Evolutionary conservation across 2,329 filamentous ascomycete genomes (phyloP).

Genomic region (Uncinocarpus reesii): DNA sequence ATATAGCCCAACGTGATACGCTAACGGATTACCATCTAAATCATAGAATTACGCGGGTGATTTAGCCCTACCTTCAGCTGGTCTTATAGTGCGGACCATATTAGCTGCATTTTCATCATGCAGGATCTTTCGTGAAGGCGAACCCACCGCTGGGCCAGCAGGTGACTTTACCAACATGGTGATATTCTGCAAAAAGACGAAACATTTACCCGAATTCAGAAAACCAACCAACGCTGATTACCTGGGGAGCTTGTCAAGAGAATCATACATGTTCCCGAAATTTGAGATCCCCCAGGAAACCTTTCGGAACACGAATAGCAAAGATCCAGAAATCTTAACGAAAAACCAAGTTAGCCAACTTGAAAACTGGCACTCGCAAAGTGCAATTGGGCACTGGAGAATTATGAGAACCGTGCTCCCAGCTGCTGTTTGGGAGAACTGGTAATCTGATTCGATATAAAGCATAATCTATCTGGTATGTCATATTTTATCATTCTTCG

Average conservation of each 20-base stretch:
- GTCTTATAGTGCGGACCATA: conserved; percentile 74
- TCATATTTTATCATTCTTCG: background rate
- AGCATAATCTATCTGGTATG: conserved; percentile 6
- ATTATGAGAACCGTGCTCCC: conserved; percentile 85
- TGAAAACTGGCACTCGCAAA: conserved; percentile 60
- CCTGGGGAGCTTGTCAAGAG: conserved; percentile 59
- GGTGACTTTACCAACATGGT: conserved; percentile 90
- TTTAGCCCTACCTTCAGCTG: conserved; percentile 62
- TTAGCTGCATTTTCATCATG: conserved; percentile 74
- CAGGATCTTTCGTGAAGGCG: conserved; percentile 75
- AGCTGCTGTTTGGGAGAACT: conserved; percentile 70
- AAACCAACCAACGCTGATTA: conserved; percentile 54
- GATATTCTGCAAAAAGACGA: conserved; percentile 72
- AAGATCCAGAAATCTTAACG: conserved; percentile 32
- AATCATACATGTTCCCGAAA: conserved; percentile 59
- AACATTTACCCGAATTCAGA: conserved; percentile 53
- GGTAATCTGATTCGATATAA: conserved; percentile 43
- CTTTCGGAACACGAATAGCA: conserved; percentile 36
- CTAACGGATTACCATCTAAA: conserved; percentile 14
- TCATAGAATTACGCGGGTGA: conserved; percentile 87
- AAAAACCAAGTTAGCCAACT: conserved; percentile 53
- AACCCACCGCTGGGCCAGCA: conserved; percentile 43
- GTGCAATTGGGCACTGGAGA: conserved; percentile 75
- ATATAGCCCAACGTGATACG: background rate
- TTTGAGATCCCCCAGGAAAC: conserved; percentile 51